Conservation (phyloP, 257 asterid species). For the Linaria vulgaris region DNA sequence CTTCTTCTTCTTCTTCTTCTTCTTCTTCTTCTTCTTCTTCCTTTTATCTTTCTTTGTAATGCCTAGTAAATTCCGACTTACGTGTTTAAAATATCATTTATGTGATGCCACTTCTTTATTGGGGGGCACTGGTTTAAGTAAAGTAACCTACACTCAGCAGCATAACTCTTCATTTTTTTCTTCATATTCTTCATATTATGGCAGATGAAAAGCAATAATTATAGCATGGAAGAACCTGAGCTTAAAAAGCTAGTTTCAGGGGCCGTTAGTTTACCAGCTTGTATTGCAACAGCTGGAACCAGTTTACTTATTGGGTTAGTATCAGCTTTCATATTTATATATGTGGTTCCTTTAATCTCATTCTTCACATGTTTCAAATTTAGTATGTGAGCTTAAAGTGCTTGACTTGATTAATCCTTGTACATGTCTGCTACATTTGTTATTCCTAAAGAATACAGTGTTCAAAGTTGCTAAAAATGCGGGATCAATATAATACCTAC, state of each 20-base stretch:
- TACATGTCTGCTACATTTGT: neutral
- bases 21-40: too few species aligned
- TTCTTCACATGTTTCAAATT: neutral
- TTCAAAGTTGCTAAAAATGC: too few species aligned
- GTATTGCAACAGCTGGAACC: constrained; percentile 95
- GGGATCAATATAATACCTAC: too few species aligned
- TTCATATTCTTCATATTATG: constrained; percentile 21
- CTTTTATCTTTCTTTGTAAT: too few species aligned
- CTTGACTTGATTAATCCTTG: too few species aligned
- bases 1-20: too few species aligned
- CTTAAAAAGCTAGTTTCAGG: constrained; percentile 63
- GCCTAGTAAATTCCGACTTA: too few species aligned
- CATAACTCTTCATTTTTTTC: too few species aligned
- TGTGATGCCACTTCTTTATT: too few species aligned
- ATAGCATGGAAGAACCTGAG: constrained; percentile 58
- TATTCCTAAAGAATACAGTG: neutral
- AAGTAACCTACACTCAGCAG: too few species aligned
- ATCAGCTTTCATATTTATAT: constrained; percentile 2
- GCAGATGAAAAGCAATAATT: constrained; percentile 68
- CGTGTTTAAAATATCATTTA: too few species aligned
- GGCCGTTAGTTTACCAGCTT: constrained; percentile 69
- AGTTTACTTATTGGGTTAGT: constrained; percentile 77
- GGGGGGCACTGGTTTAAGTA: too few species aligned
- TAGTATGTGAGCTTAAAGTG: neutral
- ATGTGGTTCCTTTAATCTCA: constrained; percentile 1